Evolutionary conservation across 495 filamentous ascomycete species (phyloP), one percentile per base, ranked within the genome.

Genomic region (Hypoxylon intermedium): DNA sequence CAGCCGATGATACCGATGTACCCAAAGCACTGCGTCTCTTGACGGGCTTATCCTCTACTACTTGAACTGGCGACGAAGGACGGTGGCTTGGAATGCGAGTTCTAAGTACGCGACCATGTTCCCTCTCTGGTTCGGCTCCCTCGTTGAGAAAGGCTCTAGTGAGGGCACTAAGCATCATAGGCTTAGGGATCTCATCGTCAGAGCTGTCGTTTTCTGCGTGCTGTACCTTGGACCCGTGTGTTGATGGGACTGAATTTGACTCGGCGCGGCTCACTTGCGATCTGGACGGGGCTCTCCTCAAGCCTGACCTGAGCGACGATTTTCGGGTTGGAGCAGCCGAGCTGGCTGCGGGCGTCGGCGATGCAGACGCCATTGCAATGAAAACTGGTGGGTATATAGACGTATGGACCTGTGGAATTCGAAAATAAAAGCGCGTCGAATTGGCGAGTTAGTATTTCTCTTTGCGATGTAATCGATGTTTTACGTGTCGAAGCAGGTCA

Each of bases 161-260:
- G 30, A 89, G 81, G 28, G 89, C 89, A 65, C 89, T 92, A 65
- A 91, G 86, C 70, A 89, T 90, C 73, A 90, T 89, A 55, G 87
- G 88, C 19, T 85, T 78, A 16, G 83, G 83, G 6, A 82, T 78
- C 60, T 88, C 86, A 53, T 91, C 89, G 65, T 93, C 89, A 13
- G 89, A 91, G 74, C 88, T 92, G 65, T 92, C 89, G 46, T 75
- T 68, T 26, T 65, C 57, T 3, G 69, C 67, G 60, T 69, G 67
- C 21, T 72, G 69, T 24, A 73, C 50, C 23, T 62, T 67, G 30
- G 67, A 62, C 23, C 66, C 52, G 21, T 63, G 48, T 23, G 62
- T 26, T 9, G 69, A 37, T 0, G 56, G 46, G 7, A 55, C 57
- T 9, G 74, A 73, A 48, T 75, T 75, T 13, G 74, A 74, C 53